Evolutionary conservation across 352 stramenopile genomes (phyloP).

Genomic region (Globisporangium orthogonon): DNA sequence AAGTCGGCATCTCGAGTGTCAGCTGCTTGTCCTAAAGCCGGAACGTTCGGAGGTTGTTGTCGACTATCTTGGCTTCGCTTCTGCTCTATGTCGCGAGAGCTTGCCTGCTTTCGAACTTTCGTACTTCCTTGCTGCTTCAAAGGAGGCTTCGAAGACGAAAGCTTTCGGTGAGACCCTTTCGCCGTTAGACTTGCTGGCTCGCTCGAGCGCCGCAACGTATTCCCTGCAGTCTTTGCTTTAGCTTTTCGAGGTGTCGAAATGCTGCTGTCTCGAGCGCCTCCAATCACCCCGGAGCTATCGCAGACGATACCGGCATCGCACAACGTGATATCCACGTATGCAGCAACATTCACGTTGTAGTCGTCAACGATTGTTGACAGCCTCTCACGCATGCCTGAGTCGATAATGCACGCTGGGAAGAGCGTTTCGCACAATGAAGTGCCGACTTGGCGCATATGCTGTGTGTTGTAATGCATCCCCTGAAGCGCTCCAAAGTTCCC

Average conservation of each 20-base stretch:
- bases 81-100: not conserved
- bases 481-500: slow-evolving; percentile 58
- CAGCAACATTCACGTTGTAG: slow-evolving; percentile 21
- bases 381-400: slow-evolving; percentile 23
- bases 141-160: slow-evolving; percentile 2
- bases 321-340: slow-evolving; percentile 30
- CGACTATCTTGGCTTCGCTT: slow-evolving; percentile 4
- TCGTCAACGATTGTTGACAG: slow-evolving; percentile 30
- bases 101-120: not conserved
- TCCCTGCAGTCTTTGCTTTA: not conserved
- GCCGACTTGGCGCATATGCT: slow-evolving; percentile 44
- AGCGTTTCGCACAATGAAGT: slow-evolving; percentile 43
- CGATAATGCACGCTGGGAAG: slow-evolving; percentile 30
- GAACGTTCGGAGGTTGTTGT: not conserved
- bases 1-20: not conserved
- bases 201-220: not conserved
- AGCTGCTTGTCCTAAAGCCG: not conserved
- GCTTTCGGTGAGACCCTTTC: slow-evolving; percentile 3
- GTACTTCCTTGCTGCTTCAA: not conserved
- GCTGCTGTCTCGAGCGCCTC: slow-evolving; percentile 3
- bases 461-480: slow-evolving; percentile 62
- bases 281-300: not conserved
- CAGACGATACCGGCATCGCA: slow-evolving; percentile 24
- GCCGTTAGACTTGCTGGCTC: not conserved
- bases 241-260: slow-evolving; percentile 3